Percentiles rank a stretch among this genome's conserved stretches.
phyloP scores from a whole-genome alignment of 1,139 yeast genomes.

The Pichia sp. region DNA sequence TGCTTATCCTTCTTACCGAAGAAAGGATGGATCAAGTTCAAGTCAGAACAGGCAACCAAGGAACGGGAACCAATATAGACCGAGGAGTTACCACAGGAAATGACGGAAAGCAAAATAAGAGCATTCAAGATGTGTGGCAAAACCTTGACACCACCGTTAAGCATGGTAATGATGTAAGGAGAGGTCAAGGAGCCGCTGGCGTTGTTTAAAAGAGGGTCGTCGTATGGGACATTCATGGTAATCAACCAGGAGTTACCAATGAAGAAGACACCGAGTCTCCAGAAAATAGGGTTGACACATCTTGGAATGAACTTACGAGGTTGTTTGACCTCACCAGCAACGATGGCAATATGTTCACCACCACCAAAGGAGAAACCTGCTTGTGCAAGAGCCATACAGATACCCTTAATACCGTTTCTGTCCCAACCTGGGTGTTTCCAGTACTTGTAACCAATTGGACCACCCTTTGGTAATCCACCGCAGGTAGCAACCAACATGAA shows the following conservation, averaged over 20 bases:
- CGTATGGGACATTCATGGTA: conserved; percentile 38
- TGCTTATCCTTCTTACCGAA: conserved; percentile 49
- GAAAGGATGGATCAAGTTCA: conserved; percentile 39
- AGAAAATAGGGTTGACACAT: conserved; percentile 48
- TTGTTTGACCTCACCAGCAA: conserved; percentile 53
- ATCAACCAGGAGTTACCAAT: conserved; percentile 46
- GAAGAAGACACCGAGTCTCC: conserved; percentile 47
- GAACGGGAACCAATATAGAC: conserved; percentile 57
- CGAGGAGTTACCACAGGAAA: conserved; percentile 55
- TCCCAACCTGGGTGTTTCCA: conserved; percentile 59
- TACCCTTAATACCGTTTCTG: conserved; percentile 24
- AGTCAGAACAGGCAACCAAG: conserved; percentile 46
- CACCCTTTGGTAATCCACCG: conserved; percentile 47
- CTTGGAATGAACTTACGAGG: conserved; percentile 51
- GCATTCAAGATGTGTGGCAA: conserved; percentile 39
- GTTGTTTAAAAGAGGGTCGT: conserved; percentile 19
- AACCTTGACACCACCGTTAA: conserved; percentile 22
- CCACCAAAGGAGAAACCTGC: conserved; percentile 48
- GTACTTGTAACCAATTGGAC: conserved; percentile 72
- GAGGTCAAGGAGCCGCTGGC: conserved; percentile 20
- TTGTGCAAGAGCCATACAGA: conserved; percentile 21
- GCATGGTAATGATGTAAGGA: conserved; percentile 23
- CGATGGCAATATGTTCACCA: conserved; percentile 51
- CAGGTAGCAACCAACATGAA: conserved; percentile 68
- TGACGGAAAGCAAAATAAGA: conserved; percentile 48